Evolutionary conservation across 805 yeast species (phyloP), one percentile per base, ranked within the genome.

Genomic region (Ogataea naganishii): DNA sequence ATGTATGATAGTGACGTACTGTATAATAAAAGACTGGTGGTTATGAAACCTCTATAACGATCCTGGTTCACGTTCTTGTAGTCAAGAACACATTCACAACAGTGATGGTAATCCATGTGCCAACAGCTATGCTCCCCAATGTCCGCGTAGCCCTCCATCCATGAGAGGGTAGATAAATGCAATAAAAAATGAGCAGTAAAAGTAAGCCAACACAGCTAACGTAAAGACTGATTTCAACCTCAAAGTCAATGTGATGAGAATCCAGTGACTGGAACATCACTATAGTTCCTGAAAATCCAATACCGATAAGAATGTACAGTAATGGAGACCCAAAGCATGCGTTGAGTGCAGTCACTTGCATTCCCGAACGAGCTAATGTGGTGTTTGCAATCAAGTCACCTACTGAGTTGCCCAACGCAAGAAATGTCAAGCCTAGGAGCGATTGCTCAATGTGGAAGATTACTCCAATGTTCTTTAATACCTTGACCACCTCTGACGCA

Each of bases 241-340:
- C 43, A 38, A 69, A 62, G 3, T 44, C 41, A 20, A 69, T 47
- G 7, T 35, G 26, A 2, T 14, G 5, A 13, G 17, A 13, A 7
- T 24, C 3, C 37, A 29, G 13, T 1, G 34, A 33, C 23, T 29
- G 39, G 1, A 42, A n/a, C 29, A 35, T 35, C 19, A 56, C 45
- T 5, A 61, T 40, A 22, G 57, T 37, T 2, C 72, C 65, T 42
- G 68, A 69, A 10, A 62, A 41, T 0, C 78, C 78, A 14, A 71
- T 53, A 2, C 77, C 78, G 13, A 69, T 45, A 35, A 70, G 47
- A 7, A 67, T 60, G 24, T 66, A 56, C 10, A 71, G 41, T 10
- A 71, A 47, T 0, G 75, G 75, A 1, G 77, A 65, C 1, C 78
- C 77, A 33, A 70, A 55, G 38, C 76, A 69, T 1, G 77, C 63